Base-by-base conservation (phyloP, 2,329 filamentous ascomycete species). In the Xylariomycetidae sp. region DNA sequence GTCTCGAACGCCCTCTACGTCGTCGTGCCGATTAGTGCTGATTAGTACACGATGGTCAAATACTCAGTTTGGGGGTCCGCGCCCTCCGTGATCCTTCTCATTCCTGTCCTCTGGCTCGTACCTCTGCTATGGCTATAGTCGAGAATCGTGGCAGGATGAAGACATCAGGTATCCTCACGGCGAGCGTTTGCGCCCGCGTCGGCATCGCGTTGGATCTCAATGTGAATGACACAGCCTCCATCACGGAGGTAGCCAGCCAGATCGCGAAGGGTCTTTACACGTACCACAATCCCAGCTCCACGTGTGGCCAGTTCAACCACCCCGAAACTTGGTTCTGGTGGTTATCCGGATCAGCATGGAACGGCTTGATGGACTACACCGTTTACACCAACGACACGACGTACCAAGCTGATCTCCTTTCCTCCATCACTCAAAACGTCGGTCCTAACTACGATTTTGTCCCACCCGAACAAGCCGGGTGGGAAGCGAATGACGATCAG, bases 401-500 rank as follows among this genome's bases (percentile, higher is more conserved):
- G 5, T 52, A 52, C 27, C 31, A 49, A 38, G 37, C 40, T 20
- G 48, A 49, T 19, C 25, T 52, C 20, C 31, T 52, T 9, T 32
- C 36, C n/a, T 40, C 49, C 3, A 23, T 51, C 8, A 26, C 38
- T 16, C 37, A 45, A 34, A 52, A 52, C 34, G 26, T 50, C 5
- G 49, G 49, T 6, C 34, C 45, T 7, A 49, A 50, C 18, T 46
- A 40, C 28, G 49, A 52, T 30, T 51, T 52, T 13, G 38, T 30
- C 6, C 49, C 49, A 2, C 17, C 38, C 13, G 41, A 45, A 26
- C 49, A 52, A 25, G 20, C 33, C 20, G 36, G 27, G 23, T 50
- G 44, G 42, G 49, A 72, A 15, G 48, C 48, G 13, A 72, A 71
- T 34, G 67, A 72, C 37, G 68, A 71, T 38, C 67, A 72, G 50